Evolutionary conservation across 2,329 filamentous ascomycete species (phyloP).

Genomic region (Diaporthe capsici): DNA sequence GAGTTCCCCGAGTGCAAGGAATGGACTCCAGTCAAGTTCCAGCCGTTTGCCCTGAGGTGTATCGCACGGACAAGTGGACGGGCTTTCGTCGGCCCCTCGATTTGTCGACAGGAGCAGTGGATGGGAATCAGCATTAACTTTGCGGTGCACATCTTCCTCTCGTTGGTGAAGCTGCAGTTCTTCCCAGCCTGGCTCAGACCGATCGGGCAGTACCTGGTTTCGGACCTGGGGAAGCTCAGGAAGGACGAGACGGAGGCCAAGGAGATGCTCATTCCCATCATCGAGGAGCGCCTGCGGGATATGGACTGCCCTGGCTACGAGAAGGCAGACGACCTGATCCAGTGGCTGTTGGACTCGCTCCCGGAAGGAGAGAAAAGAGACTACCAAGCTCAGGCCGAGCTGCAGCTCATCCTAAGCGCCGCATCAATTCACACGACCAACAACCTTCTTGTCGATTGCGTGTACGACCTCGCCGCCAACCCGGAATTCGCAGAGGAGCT

Average conservation of each 20-base stretch:
- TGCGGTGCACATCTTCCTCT: constrained; percentile 63
- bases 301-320: constrained; percentile 55
- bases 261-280: constrained; percentile 60
- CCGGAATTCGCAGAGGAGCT: constrained; percentile 63
- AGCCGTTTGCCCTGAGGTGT: constrained; percentile 64
- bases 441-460: constrained; percentile 60
- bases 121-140: constrained; percentile 66
- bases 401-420: constrained; percentile 61
- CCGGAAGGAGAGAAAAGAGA: constrained; percentile 56
- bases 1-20: constrained; percentile 66
- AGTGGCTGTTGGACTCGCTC: constrained; percentile 60
- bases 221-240: constrained; percentile 61
- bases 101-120: constrained; percentile 68
- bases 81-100: constrained; percentile 64
- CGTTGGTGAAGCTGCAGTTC: constrained; percentile 64
- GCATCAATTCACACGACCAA: constrained; percentile 63
- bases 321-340: constrained; percentile 59
- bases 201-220: constrained; percentile 60
- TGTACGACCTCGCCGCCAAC: constrained; percentile 64
- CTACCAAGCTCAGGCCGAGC: constrained; percentile 55
- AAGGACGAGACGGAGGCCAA: constrained; percentile 59
- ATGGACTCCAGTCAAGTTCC: constrained; percentile 68
- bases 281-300: constrained; percentile 61
- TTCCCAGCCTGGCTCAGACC: constrained; percentile 66
- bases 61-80: constrained; percentile 68